Conservation (phyloP, 306 rosid species). For the Potentilla sterilis region DNA sequence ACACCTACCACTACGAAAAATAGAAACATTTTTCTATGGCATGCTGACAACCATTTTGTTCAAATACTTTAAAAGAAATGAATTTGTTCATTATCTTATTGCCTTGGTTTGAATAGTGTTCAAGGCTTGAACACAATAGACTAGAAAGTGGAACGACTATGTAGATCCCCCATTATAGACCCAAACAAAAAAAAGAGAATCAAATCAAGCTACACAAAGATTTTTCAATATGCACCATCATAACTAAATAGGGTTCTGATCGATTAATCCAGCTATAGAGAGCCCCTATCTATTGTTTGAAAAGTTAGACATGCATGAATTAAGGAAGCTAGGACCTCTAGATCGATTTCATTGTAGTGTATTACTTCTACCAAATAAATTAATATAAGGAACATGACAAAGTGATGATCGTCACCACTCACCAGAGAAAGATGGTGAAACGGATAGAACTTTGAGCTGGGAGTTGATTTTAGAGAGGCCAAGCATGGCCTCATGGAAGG, state of each 20-base stretch:
- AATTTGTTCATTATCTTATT: neutral
- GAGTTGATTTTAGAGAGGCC: slow-evolving; percentile 38
- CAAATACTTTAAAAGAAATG: too few relatives aligned
- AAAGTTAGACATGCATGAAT: neutral
- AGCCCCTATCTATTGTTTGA: neutral
- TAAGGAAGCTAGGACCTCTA: neutral
- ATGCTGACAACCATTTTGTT: too few relatives aligned
- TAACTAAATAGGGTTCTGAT: neutral
- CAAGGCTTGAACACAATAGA: neutral
- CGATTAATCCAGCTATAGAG: too few relatives aligned
- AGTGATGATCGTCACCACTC: slow-evolving; percentile 23
- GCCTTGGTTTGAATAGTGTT: neutral
- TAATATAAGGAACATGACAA: neutral
- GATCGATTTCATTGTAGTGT: neutral
- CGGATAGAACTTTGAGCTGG: slow-evolving; percentile 37
- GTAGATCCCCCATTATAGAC: neutral
- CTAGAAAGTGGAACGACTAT: neutral
- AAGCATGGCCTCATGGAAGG: slow-evolving; percentile 51
- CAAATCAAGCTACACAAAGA: neutral
- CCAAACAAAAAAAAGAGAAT: neutral
- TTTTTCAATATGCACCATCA: too few relatives aligned
- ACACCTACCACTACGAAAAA: too few relatives aligned
- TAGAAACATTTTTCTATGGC: too few relatives aligned
- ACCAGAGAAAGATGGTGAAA: slow-evolving; percentile 32
- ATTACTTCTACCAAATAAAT: neutral